Base-by-base conservation (phyloP, 306 rosid genomes). In the Arachis hypogaea region DNA sequence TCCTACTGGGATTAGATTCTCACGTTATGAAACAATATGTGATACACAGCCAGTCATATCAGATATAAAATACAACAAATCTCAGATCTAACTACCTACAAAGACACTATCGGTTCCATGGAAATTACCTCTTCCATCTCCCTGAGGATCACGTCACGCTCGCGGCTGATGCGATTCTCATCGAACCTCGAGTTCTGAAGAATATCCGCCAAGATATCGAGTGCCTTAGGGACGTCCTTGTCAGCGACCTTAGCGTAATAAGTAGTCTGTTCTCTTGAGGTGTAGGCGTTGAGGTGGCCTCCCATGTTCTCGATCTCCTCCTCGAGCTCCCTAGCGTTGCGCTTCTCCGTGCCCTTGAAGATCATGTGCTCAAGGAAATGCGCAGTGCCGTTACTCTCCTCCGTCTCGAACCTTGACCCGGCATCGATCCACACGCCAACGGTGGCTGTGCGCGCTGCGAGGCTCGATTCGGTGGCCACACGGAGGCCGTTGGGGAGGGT, bases 271-370 rank as follows among this genome's bases (percentile, higher is more conserved):
- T 92, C 98, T 83, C 98, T 81, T 0, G 98, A 92, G 5, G 89
- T 94, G 80, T 94, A 91, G 0, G 97, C 98, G 71, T 94, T 94
- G 74, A 94, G 74, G 55, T 94, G 98, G 0, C 98, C 98, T 2
- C 98, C 98, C 97, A 91, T 94, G 78, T 94, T 94, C 90, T 94
- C 98, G 49, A 91, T 85, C 84, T 94, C 97, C 63, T 89, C 96
- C 75, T 94, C 97, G 3, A 94, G 82, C 63, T 83, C 80, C 16
- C 90, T 81, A 2, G 95, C 93, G n/a, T 90, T 84, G 3, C 79
- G 75, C 78, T 94, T 78, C 83, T 80, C 82, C n/a, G 98, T 94
- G 9, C 99, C 99, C 69, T 94, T 89, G 69, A 94, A 94, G 54
- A 94, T 94, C 99, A 94, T 94, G 73, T 94, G 99, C 80, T 94